Percentiles rank a stretch among this genome's conserved stretches.
Conservation (phyloP, 2,329 filamentous ascomycete genomes). For the Ophiostoma montium region DNA sequence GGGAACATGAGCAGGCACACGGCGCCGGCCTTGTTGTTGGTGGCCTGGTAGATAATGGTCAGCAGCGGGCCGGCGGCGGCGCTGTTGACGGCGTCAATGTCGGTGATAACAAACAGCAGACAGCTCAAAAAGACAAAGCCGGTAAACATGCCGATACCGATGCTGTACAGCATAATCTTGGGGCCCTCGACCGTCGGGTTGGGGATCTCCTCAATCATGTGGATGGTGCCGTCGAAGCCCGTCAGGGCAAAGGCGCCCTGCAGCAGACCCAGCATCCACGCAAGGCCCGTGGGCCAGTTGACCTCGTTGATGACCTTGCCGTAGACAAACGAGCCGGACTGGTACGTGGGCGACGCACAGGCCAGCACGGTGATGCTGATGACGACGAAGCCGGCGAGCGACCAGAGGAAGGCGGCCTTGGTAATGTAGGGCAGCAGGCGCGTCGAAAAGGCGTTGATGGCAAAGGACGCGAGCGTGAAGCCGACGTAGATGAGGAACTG, state of each 20-base stretch:
- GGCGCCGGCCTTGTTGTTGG: slow-evolving; percentile 44
- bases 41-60: slow-evolving; percentile 42
- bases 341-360: slow-evolving; percentile 51
- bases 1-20: slow-evolving; percentile 55
- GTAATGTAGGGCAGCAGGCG: slow-evolving; percentile 49
- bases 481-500: slow-evolving; percentile 60
- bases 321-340: slow-evolving; percentile 51
- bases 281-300: slow-evolving; percentile 54
- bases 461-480: slow-evolving; percentile 45
- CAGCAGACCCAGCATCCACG: slow-evolving; percentile 34
- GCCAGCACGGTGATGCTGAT: slow-evolving; percentile 57
- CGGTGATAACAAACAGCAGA: slow-evolving; percentile 48
- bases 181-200: slow-evolving; percentile 35
- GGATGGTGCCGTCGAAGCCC: slow-evolving; percentile 37
- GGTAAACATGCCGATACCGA: slow-evolving; percentile 47
- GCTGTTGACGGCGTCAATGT: slow-evolving; percentile 35
- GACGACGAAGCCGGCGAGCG: slow-evolving; percentile 50
- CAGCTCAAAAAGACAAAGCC: slow-evolving; percentile 35
- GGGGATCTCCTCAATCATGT: slow-evolving; percentile 40
- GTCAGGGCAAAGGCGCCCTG: slow-evolving; percentile 31
- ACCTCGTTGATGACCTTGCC: slow-evolving; percentile 52
- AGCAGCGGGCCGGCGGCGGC: slow-evolving; percentile 22
- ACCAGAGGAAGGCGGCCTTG: slow-evolving; percentile 58
- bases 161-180: slow-evolving; percentile 52
- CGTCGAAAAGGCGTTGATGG: slow-evolving; percentile 52